Evolutionary conservation across 768 basidiomycete genomes (phyloP).

Genomic region (Lactifluus subvellereus): DNA sequence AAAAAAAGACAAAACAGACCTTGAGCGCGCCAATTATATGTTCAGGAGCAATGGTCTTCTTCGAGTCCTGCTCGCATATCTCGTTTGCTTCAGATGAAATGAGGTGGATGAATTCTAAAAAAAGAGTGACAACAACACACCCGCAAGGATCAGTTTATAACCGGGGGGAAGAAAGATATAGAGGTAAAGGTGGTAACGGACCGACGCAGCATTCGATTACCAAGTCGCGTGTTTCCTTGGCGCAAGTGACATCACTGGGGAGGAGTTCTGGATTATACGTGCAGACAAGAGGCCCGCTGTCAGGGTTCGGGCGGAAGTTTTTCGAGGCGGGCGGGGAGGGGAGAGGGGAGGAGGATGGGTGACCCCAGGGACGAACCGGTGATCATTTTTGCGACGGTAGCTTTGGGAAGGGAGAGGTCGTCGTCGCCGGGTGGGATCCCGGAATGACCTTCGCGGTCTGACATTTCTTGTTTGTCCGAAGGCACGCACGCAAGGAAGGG

Average conservation of each 20-base stretch:
- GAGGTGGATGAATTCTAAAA: constrained; percentile 92
- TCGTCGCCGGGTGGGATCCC: constrained; percentile 70
- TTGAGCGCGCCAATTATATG: constrained; percentile 91
- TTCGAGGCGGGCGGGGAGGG: constrained; percentile 4
- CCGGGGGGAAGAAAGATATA: constrained; percentile 12
- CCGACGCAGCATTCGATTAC: constrained; percentile 99
- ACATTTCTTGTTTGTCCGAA: constrained; percentile 48
- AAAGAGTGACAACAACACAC: neutral
- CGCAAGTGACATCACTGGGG: constrained; percentile 79
- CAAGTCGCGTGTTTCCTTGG: constrained; percentile 95
- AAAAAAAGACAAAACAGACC: constrained; percentile 39
- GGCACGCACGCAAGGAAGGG: too few relatives aligned
- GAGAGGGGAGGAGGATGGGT: neutral
- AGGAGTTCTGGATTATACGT: constrained; percentile 60
- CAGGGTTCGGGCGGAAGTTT: constrained; percentile 7
- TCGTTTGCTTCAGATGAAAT: constrained; percentile 98
- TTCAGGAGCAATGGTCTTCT: constrained; percentile 98
- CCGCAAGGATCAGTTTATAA: neutral
- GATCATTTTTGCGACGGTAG: constrained; percentile 97
- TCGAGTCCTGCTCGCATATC: constrained; percentile 95
- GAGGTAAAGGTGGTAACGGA: constrained; percentile 40
- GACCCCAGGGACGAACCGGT: constrained; percentile 47
- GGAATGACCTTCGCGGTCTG: constrained; percentile 79
- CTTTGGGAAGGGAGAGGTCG: constrained; percentile 91
- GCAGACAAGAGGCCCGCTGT: constrained; percentile 4